These are phyloP conservation scores for Dendrocalamus latiflorus DNA, from an alignment of 202 grass and related monocot genomes.

Conservation along the genomic window DNA sequence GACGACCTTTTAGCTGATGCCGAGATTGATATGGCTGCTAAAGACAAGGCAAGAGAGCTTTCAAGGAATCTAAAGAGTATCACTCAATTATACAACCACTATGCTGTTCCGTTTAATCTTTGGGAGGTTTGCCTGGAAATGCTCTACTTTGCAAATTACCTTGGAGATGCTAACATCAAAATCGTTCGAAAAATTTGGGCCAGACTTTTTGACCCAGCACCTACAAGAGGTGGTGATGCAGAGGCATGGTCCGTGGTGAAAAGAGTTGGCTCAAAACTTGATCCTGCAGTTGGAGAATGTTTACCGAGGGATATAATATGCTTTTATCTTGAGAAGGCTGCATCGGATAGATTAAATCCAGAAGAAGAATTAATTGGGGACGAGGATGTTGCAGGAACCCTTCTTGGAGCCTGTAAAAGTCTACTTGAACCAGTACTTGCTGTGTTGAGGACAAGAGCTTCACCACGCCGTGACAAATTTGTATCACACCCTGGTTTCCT, in stretches of 20 bases:
- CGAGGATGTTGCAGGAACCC: constrained; percentile 82
- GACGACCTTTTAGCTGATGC: constrained; percentile 44
- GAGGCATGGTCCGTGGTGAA: constrained; percentile 88
- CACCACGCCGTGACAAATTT: too few species aligned
- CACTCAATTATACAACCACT: constrained; percentile 92
- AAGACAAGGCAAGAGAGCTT: constrained; percentile 74
- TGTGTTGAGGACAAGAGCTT: too few species aligned
- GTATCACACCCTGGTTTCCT: too few species aligned
- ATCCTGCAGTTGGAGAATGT: constrained; percentile 76
- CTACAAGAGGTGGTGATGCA: constrained; percentile 71
- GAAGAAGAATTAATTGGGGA: constrained; percentile 78
- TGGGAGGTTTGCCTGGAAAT: constrained; percentile 99
- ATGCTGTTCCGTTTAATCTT: constrained; percentile 81
- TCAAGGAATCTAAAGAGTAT: constrained; percentile 85
- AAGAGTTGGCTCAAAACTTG: constrained; percentile 86
- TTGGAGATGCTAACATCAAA: constrained; percentile 77
- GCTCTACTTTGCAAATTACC: constrained; percentile 91
- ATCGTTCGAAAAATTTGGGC: constrained; percentile 83
- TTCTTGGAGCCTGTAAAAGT: constrained; percentile 74
- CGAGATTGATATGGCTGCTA: constrained; percentile 48
- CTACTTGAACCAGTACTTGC: constrained; percentile 66
- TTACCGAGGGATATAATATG: constrained; percentile 82
- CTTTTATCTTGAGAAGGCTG: constrained; percentile 90
- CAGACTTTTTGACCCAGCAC: constrained; percentile 75
- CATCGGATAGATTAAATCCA: constrained; percentile 79